A percentile compares a stretch with the other conserved stretches of the same genome.
These are phyloP conservation scores for Coffea humblotiana DNA, from an alignment of 305 asterid species.

Conservation along the genomic window DNA sequence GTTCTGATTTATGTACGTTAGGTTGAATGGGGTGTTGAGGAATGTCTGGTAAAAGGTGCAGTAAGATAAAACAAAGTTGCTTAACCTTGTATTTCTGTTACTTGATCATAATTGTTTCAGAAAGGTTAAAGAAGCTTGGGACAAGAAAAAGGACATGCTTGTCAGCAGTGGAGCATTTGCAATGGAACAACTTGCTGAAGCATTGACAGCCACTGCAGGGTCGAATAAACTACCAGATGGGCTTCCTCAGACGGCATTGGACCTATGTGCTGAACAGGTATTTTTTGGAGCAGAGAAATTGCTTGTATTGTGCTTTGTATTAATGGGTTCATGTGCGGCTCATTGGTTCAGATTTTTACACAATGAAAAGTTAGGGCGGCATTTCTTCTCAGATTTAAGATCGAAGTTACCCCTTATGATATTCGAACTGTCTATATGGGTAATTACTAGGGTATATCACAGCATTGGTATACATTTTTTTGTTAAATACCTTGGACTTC, in stretches of 20 bases:
- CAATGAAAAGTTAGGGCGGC: neutral
- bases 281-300: neutral
- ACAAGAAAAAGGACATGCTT: slow-evolving; percentile 59
- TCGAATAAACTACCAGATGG: slow-evolving; percentile 65
- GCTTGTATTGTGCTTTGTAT: neutral
- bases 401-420: neutral
- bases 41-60: neutral
- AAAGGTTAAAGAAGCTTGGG: slow-evolving; percentile 97
- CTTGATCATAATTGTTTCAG: slow-evolving; percentile 34
- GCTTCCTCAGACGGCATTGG: slow-evolving; percentile 58
- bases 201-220: slow-evolving; percentile 59
- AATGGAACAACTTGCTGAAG: slow-evolving; percentile 86
- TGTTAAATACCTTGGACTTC: neutral
- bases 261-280: slow-evolving; percentile 81
- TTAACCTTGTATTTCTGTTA: neutral
- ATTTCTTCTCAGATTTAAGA: neutral
- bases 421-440: neutral
- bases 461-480: neutral
- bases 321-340: neutral
- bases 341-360: neutral
- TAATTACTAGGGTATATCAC: neutral
- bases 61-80: neutral
- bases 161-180: slow-evolving; percentile 73
- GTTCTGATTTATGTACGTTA: no score
- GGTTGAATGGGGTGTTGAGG: no score